phyloP scores from a whole-genome alignment of 2,329 filamentous ascomycete genomes.

The Pseudocercospora macadamiae region DNA sequence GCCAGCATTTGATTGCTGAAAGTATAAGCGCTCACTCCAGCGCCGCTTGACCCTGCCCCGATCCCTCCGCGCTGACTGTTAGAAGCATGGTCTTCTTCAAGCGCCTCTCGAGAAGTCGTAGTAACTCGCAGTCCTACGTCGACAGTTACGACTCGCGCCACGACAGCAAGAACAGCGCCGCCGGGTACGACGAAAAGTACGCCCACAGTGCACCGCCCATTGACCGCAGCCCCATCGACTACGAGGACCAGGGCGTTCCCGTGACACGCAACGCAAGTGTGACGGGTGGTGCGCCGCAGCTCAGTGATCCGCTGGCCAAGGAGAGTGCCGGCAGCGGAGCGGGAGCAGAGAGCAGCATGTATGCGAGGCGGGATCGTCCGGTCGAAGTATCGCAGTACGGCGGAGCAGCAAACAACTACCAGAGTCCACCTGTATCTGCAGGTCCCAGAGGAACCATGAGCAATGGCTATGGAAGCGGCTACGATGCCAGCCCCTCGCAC shows the following conservation, averaged over 20 bases:
- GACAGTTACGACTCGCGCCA: conserved; percentile 48
- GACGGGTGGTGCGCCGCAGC: conserved; percentile 22
- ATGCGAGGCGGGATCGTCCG: conserved; percentile 47
- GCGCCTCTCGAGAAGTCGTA: conserved; percentile 49
- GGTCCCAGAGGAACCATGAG: conserved; percentile 15
- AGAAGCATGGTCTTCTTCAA: conserved; percentile 51
- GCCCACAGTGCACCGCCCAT: conserved; percentile 29
- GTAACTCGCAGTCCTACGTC: conserved; percentile 54
- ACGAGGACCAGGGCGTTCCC: conserved; percentile 38
- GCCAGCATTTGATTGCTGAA: conserved; percentile 1
- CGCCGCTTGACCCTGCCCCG: conserved; percentile 1
- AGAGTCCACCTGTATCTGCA: conserved; percentile 8
- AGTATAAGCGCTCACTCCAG: conserved; percentile 6
- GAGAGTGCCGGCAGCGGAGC: conserved; percentile 29
- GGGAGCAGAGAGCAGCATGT: conserved; percentile 46
- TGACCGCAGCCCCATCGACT: conserved; percentile 30
- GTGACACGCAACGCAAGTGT: conserved; percentile 39
- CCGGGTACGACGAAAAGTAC: conserved; percentile 51
- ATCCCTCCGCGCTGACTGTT: conserved; percentile 3
- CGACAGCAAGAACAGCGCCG: conserved; percentile 47
- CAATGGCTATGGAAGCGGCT: conserved; percentile 24
- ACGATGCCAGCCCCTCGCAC: conserved; percentile 25
- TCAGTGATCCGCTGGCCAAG: conserved; percentile 26
- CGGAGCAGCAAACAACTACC: conserved; percentile 10
- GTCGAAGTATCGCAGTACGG: conserved; percentile 39